A percentile compares a stretch with the other conserved stretches of the same genome.
Evolutionary conservation across 805 yeast genomes (phyloP).

Genomic region (Yamadazyma insecticola): DNA sequence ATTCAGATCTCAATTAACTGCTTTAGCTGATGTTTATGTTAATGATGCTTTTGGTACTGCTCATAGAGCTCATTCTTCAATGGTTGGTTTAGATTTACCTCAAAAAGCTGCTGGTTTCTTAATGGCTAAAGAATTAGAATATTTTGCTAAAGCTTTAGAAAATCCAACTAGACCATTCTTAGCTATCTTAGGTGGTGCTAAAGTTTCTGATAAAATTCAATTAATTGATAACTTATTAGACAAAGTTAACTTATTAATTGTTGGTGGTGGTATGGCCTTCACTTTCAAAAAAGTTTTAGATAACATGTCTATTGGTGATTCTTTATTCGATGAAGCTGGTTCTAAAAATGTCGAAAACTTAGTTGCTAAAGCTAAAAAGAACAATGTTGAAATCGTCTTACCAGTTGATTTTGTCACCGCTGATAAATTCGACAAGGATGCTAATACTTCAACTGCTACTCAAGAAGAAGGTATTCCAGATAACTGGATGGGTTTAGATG

Average conservation of each 20-base stretch:
- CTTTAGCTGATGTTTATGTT: slow-evolving; percentile 94
- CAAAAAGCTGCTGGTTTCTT: slow-evolving; percentile 99
- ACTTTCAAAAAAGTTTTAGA: slow-evolving; percentile 94
- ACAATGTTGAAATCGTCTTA: slow-evolving; percentile 87
- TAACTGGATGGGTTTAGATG: slow-evolving; percentile 93
- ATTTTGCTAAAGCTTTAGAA: slow-evolving; percentile 98
- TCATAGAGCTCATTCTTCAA: slow-evolving; percentile 99
- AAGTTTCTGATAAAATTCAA: slow-evolving; percentile 98
- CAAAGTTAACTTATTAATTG: slow-evolving; percentile 90
- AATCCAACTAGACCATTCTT: slow-evolving; percentile 97
- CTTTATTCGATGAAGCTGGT: slow-evolving; percentile 90
- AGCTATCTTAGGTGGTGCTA: slow-evolving; percentile 99
- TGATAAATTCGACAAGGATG: slow-evolving; percentile 90
- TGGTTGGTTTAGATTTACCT: slow-evolving; percentile 95
- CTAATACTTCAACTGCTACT: slow-evolving; percentile 78
- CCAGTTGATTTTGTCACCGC: slow-evolving; percentile 97
- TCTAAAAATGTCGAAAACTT: slow-evolving; percentile 91
- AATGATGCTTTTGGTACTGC: slow-evolving; percentile 99
- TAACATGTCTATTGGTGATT: slow-evolving; percentile 83
- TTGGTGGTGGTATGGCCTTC: slow-evolving; percentile 99
- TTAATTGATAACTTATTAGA: slow-evolving; percentile 94
- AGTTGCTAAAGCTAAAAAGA: slow-evolving; percentile 93
- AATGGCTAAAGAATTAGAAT: slow-evolving; percentile 94
- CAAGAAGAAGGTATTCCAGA: slow-evolving; percentile 92
- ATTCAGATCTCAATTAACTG: slow-evolving; percentile 87